Base-by-base conservation (phyloP, 345 rosid species). In the Streptanthus diversifolius region DNA sequence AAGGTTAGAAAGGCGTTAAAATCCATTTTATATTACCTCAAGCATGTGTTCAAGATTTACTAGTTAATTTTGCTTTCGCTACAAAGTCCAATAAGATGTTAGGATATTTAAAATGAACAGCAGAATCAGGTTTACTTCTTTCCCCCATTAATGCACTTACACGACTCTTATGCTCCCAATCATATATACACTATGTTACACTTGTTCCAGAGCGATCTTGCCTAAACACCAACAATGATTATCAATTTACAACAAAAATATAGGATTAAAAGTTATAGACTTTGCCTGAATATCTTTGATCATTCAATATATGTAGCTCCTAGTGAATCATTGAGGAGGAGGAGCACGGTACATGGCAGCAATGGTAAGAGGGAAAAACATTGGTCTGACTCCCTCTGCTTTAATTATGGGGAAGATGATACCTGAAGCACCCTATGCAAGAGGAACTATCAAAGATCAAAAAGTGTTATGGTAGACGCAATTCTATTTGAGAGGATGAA, bases 321-420 rank as follows among this genome's bases (percentile, higher is more conserved):
- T 59, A 35, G 9, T 62, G 76, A 12, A 24, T 72, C 76, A 63
- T 43, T 72, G 56, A 64, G 19, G 6, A 22, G 76, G 77, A 37
- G 77, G 77, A 66, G 51, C 0, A 10, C 77, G 67, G 19, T 74
- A 74, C 10, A 74, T 37, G 7, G 77, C 72, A 65, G 35, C 7
- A 5, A 66, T 19, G 32, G 66, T 66, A 56, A 60, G 25, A 35
- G 87, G 87, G 75, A 81, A 84, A 47, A 84, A 84, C 87, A 77
- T 70, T 74, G 72, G 79, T 76, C 85, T 77, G 57, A 84, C 76
- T 40, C 87, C 87, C 44, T 81, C 87, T 7, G 79, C 83, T 80
- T 77, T 79, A 19, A 83, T 74, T 9, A 81, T 81, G 1, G 87
- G 87, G 25, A 79, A 74, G 55, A 83, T 81, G 63, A 77, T 83